Conservation (phyloP, 305 asterid genomes). For the Fraxinus angustifolia region DNA sequence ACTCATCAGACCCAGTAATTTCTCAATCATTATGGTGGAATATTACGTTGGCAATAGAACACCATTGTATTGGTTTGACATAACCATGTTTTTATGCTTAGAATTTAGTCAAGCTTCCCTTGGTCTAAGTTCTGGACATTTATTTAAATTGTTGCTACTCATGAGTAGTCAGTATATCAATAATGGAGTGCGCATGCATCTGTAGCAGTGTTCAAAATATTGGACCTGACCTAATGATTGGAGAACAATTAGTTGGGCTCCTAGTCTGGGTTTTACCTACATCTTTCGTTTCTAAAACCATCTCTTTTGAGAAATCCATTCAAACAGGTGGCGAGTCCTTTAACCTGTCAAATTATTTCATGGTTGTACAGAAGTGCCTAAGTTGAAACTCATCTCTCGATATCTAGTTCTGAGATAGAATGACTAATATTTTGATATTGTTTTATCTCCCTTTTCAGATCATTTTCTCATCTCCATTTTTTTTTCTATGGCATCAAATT, state of each 20-base stretch:
- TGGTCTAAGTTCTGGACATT: neutral
- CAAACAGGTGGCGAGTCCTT: neutral
- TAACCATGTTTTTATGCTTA: conserved; percentile 3
- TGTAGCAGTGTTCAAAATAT: conserved; percentile 3
- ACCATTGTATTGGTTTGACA: neutral
- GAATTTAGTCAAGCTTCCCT: neutral
- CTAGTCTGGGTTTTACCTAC: neutral
- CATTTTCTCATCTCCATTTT: neutral
- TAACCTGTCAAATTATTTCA: conserved; percentile 8
- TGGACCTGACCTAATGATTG: conserved; percentile 15
- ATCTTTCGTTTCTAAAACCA: conserved; percentile 2
- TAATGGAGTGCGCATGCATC: neutral
- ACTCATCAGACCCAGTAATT: conserved; percentile 43
- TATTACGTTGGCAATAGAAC: neutral
- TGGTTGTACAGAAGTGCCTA: conserved; percentile 6
- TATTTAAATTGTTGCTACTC: neutral
- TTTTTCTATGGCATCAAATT: neutral
- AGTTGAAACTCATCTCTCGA: neutral
- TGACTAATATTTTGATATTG: neutral
- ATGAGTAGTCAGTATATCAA: neutral
- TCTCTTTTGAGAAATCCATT: neutral
- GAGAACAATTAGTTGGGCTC: conserved; percentile 13
- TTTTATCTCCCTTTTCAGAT: neutral
- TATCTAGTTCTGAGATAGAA: neutral
- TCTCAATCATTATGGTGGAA: conserved; percentile 17